Base-by-base conservation (phyloP, 768 basidiomycete genomes). In the Termitomyces titanicus region DNA sequence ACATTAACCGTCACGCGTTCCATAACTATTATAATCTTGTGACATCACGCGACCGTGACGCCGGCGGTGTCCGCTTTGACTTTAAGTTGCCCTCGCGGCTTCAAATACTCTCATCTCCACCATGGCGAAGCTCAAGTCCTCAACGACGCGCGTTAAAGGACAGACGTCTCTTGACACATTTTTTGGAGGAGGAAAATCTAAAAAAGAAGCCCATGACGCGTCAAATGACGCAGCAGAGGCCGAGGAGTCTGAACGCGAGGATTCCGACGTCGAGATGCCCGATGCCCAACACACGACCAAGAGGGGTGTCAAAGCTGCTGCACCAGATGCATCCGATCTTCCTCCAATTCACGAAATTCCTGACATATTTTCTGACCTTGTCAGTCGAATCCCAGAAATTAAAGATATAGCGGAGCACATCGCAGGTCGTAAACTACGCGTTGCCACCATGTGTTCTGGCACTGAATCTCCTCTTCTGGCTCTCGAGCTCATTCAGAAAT, bases 391-490 rank as follows among this genome's bases (percentile, higher is more conserved):
- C 38, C 82, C 88, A 12, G 74, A 83, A 51, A 83, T 92, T 58
- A 81, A 83, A 64, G 73, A 74, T 2, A 84, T 92, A 39, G 86
- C 81, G 17, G 76, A 85, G 61, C 85, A 77, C 43, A 72, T 92
- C 46, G 70, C 79, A 55, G 93, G 94, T 2, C 82, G 94, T 55
- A 93, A 89, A 64, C 75, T 98, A 68, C 89, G 94, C 69, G 83
- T 98, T 56, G 95, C 94, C 4, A 98, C 95, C 11, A 98, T 98
- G 95, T 97, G 89, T 71, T 96, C 94, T 39, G 95, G 95, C 24
- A 98, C 95, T 6, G 95, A 98, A 66, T 93, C 92, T 2, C 95
- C 95, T 48, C 80, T 98, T 22, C 84, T 97, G 34, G 95, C 95
- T 13, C 77, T 98, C 44, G 87, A 90, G 29, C 73, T 95, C 57